Conservation (phyloP, 495 filamentous ascomycete species). For the Hyaloscypha finlandica region DNA sequence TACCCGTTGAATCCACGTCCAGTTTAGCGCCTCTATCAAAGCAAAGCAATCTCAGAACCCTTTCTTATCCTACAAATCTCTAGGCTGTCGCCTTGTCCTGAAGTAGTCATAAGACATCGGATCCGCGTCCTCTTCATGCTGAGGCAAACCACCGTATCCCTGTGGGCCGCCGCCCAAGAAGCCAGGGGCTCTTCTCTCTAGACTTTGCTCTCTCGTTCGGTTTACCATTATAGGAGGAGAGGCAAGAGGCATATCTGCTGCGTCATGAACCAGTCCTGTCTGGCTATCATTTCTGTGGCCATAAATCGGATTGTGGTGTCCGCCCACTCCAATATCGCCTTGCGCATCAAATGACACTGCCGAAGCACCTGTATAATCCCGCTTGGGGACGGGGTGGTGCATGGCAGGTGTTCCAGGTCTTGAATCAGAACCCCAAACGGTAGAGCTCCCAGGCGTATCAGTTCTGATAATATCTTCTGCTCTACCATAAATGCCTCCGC, state of each 20-base stretch:
- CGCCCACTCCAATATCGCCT: conserved; percentile 14
- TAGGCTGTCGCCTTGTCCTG: conserved; percentile 18
- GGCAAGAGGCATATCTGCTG: conserved; percentile 32
- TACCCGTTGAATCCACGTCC: neutral
- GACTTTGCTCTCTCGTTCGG: conserved; percentile 19
- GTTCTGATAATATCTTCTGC: conserved; percentile 66
- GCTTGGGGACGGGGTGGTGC: conserved; percentile 7
- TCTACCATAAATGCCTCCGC: conserved; percentile 69
- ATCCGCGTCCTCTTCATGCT: conserved; percentile 34
- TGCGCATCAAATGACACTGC: conserved; percentile 23
- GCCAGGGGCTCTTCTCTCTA: conserved; percentile 38
- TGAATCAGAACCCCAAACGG: conserved; percentile 34
- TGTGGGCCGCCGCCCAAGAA: conserved; percentile 50
- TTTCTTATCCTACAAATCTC: neutral
- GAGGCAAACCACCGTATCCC: conserved; percentile 54
- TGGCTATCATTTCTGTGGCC: conserved; percentile 33
- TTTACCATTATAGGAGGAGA: conserved; percentile 10
- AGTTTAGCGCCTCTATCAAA: neutral
- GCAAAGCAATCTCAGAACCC: neutral
- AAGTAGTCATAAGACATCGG: conserved; percentile 34
- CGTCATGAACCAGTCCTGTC: conserved; percentile 41
- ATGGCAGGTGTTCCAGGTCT: conserved; percentile 27
- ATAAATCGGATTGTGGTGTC: conserved; percentile 16
- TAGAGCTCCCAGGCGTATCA: conserved; percentile 61
- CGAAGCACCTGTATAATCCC: conserved; percentile 12